Conservation (phyloP, 192 early-diverging fungal species). For the Backusella luteola region DNA sequence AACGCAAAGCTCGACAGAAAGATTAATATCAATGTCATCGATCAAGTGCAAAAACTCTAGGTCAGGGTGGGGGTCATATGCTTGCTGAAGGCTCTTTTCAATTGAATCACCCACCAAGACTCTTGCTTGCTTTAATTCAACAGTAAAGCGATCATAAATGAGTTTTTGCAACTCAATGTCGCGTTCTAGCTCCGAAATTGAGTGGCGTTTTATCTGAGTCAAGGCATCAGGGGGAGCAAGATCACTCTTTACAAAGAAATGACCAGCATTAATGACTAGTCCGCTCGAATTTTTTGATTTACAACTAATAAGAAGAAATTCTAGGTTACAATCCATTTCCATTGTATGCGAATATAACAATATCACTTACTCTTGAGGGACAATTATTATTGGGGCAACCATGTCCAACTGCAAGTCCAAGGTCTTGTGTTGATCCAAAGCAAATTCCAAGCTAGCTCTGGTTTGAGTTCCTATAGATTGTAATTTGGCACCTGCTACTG, state of each 20-base stretch:
- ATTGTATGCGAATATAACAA: background rate
- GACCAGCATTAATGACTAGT: constrained; percentile 78
- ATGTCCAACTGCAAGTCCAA: constrained; percentile 76
- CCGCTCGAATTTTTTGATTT: constrained; percentile 49
- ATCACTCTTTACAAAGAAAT: constrained; percentile 71
- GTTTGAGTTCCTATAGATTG: constrained; percentile 75
- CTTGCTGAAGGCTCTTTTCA: constrained; percentile 16
- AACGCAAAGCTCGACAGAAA: constrained; percentile 71
- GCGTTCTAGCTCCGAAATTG: constrained; percentile 56
- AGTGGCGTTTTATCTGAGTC: constrained; percentile 65
- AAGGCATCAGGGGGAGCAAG: constrained; percentile 66
- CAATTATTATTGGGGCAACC: constrained; percentile 83
- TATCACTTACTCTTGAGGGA: constrained; percentile 51
- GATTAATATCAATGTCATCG: constrained; percentile 67
- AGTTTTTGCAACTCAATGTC: constrained; percentile 60
- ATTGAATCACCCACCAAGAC: constrained; percentile 56
- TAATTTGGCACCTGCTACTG: constrained; percentile 66
- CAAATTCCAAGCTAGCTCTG: constrained; percentile 72
- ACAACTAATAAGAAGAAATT: constrained; percentile 24
- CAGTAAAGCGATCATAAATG: constrained; percentile 81
- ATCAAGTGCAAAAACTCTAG: constrained; percentile 74
- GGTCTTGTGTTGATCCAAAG: constrained; percentile 74
- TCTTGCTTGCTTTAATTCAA: constrained; percentile 66
- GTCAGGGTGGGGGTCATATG: constrained; percentile 26
- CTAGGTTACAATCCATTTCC: background rate